Evolutionary conservation across 179 eudicot genomes (phyloP).

Genomic region (Spergularia azorica): DNA sequence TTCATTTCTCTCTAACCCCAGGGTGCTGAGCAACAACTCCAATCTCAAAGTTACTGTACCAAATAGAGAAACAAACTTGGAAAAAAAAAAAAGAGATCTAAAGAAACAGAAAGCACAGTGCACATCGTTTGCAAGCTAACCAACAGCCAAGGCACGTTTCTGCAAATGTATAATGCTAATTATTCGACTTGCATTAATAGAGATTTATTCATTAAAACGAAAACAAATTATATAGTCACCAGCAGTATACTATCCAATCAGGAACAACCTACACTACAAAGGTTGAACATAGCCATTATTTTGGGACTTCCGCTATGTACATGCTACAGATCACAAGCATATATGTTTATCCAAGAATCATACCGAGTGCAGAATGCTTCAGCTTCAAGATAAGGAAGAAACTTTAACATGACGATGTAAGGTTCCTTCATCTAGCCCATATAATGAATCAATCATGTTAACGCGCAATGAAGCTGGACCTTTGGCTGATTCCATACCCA

Average conservation of each 20-base stretch:
- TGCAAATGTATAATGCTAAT: neutral
- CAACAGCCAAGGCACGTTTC: neutral
- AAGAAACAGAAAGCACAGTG: neutral
- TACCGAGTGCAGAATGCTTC: conserved; percentile 16
- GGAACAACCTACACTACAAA: neutral
- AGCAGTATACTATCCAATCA: neutral
- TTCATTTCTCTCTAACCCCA: neutral
- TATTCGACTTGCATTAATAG: neutral
- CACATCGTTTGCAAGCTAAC: neutral
- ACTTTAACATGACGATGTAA: conserved; percentile 45
- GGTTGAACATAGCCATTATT: neutral
- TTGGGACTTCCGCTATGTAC: neutral
- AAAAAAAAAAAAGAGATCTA: neutral
- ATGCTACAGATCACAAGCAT: neutral
- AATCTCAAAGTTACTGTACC: neutral
- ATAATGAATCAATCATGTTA: conserved; percentile 72
- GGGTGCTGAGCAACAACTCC: neutral
- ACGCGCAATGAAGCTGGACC: conserved; percentile 86
- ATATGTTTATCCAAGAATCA: neutral
- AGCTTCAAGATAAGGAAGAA: conserved; percentile 14
- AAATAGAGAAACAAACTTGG: neutral
- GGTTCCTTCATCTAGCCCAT: conserved; percentile 63
- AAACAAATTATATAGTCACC: neutral
- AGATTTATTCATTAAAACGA: neutral
- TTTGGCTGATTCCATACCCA: conserved; percentile 64